Conservation (phyloP, 1,284 basidiomycete genomes). For the Apiotrichum veenhuisii region DNA sequence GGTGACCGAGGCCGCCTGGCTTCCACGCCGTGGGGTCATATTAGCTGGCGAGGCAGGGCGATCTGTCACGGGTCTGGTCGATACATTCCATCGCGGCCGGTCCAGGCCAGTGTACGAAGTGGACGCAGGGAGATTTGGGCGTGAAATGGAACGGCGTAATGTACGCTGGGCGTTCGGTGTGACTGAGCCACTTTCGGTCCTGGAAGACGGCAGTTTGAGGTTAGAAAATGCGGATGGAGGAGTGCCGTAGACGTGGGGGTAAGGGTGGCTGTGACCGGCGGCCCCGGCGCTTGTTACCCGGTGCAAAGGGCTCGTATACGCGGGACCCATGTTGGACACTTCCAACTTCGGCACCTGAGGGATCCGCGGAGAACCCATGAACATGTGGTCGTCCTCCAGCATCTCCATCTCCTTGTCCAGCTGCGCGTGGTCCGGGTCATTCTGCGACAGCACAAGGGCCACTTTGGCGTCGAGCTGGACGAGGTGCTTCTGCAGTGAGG, state of each 20-base stretch:
- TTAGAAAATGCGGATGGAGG: constrained; percentile 2
- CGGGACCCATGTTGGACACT: background rate
- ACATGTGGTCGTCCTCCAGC: constrained; percentile 19
- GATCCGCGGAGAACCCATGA: background rate
- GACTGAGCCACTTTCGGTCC: constrained; percentile 1
- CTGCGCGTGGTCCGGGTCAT: constrained; percentile 15
- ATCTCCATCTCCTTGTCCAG: constrained; percentile 21
- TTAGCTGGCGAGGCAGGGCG: background rate
- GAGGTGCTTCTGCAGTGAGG: constrained; percentile 27
- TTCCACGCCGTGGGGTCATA: background rate
- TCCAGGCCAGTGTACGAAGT: background rate
- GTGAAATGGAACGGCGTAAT: constrained; percentile 3
- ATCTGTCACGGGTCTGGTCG: constrained; percentile 2
- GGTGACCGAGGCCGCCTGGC: no score
- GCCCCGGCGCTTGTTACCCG: constrained; percentile 11
- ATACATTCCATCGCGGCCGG: constrained; percentile 31
- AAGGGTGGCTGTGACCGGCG: constrained; percentile 1
- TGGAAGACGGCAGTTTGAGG: background rate
- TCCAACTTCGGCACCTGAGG: background rate
- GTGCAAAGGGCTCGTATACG: constrained; percentile 1
- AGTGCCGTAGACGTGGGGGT: background rate
- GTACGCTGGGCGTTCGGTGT: constrained; percentile 7
- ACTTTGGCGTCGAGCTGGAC: constrained; percentile 33
- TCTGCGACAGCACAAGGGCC: constrained; percentile 24
- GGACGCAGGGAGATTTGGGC: background rate